Percentiles rank a stretch among this genome's conserved stretches.
phyloP scores from a whole-genome alignment of 495 filamentous ascomycete genomes.

The Aspergillus cristatus region DNA sequence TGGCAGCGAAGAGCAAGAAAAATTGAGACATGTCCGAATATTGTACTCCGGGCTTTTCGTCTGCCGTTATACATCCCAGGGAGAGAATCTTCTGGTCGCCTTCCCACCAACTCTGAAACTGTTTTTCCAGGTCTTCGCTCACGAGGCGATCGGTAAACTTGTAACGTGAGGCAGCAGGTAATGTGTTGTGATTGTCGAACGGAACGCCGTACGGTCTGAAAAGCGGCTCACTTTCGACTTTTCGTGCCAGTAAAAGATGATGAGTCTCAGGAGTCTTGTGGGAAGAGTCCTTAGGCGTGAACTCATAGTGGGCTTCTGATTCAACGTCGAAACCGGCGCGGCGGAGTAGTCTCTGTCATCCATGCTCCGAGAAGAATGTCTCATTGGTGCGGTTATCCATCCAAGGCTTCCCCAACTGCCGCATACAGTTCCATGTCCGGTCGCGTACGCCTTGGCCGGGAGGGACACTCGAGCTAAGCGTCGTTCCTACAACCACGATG shows the following conservation, averaged over 20 bases:
- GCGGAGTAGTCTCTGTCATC: not conserved
- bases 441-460: not conserved
- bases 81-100: too few species aligned
- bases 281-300: not conserved
- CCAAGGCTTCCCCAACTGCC: not conserved
- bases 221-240: not conserved
- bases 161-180: not conserved
- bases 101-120: too few species aligned
- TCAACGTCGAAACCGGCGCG: conserved; percentile 1
- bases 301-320: not conserved
- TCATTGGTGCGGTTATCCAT: not conserved
- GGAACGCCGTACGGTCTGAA: not conserved
- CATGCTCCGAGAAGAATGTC: not conserved
- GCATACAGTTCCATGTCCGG: not conserved
- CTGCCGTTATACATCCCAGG: too few species aligned
- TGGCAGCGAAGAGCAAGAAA: too few species aligned
- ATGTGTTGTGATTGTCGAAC: too few species aligned
- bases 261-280: not conserved
- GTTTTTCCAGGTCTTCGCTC: not conserved
- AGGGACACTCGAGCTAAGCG: not conserved
- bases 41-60: not conserved
- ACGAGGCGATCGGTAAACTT: not conserved
- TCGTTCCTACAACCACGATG: conserved; percentile 1
- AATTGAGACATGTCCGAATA: not conserved
- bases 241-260: not conserved